Base-by-base conservation (phyloP, 441 rosid genomes). In the Adansonia rubrostipa region DNA sequence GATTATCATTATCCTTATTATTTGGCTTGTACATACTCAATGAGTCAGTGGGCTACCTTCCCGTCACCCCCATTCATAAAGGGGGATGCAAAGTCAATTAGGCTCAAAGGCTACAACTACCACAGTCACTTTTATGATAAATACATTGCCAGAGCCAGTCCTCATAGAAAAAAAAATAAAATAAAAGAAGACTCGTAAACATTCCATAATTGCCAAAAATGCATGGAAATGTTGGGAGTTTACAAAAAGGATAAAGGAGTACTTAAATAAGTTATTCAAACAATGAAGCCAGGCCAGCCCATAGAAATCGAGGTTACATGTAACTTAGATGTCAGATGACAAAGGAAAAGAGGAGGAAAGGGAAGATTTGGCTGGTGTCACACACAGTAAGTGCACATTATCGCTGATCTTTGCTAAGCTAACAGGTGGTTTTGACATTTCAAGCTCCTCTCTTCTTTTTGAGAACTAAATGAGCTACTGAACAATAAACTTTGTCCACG, bases 131-230 rank as follows among this genome's bases (percentile, higher is more conserved):
- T 3, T 28, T 71, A 28, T 71, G 74, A 24, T 15, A 51, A 50
- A 51, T 51, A 51, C 62, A 71, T 6, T 22, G 64, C 44, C 53
- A 54, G 36, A 28, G 61, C 68, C 71, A 78, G 17, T 4, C 45
- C 22, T 74, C 36, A 74, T 42, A 58, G 24, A 67, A 79, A 74
- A 79, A 74, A 70, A 14, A 54, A 54, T 54, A 36, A 36, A 36
- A 36, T 36, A 36, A 36, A 36, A 36, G 42, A 36, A 36, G 3
- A 36, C 71, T n/a, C 10, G 22, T 48, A 36, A 64, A 66, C 51
- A 11, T 72, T 72, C 60, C 53, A 73, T 73, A 65, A 22, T 69
- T 69, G 58, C 9, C 36, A 51, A 33, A 10, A 76, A 76, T 54
- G 20, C 17, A 76, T 44, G 13, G 51, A 17, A 54, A 24, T 50